Percentiles rank a stretch among this genome's conserved stretches.
phyloP scores from a whole-genome alignment of 768 basidiomycete genomes.

The Russula sp. region DNA sequence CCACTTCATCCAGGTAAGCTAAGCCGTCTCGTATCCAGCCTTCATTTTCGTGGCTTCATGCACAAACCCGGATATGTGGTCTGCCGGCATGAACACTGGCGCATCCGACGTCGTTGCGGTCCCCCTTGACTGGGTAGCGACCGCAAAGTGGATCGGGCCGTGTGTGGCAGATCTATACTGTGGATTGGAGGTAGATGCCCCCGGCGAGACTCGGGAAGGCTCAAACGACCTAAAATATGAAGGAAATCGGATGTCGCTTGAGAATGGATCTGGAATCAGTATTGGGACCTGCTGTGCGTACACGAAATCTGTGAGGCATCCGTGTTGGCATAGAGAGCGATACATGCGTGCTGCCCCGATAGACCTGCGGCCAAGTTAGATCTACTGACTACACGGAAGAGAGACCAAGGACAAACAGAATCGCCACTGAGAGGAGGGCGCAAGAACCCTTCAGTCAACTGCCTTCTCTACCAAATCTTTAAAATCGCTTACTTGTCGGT shows the following conservation, averaged over 20 bases:
- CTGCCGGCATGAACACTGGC: neutral
- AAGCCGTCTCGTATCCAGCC: neutral
- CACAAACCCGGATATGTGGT: neutral
- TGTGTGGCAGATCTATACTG: neutral
- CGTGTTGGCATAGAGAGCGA: neutral
- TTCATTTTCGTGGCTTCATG: neutral
- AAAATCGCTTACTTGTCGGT: neutral
- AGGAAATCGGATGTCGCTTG: too few relatives aligned
- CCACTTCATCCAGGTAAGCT: neutral
- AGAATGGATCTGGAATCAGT: neutral
- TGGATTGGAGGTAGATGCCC: neutral
- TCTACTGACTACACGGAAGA: neutral
- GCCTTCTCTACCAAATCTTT: neutral
- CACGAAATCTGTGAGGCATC: neutral
- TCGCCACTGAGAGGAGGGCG: neutral
- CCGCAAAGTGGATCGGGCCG: neutral
- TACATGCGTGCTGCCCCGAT: neutral
- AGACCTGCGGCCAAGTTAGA: neutral
- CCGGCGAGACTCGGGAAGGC: neutral
- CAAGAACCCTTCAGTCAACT: neutral
- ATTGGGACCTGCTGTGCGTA: neutral
- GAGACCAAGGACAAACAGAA: neutral
- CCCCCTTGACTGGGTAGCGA: neutral
- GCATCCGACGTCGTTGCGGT: neutral
- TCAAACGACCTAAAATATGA: neutral